phyloP scores from a whole-genome alignment of 768 basidiomycete species.

The Trametes gibbosa region DNA sequence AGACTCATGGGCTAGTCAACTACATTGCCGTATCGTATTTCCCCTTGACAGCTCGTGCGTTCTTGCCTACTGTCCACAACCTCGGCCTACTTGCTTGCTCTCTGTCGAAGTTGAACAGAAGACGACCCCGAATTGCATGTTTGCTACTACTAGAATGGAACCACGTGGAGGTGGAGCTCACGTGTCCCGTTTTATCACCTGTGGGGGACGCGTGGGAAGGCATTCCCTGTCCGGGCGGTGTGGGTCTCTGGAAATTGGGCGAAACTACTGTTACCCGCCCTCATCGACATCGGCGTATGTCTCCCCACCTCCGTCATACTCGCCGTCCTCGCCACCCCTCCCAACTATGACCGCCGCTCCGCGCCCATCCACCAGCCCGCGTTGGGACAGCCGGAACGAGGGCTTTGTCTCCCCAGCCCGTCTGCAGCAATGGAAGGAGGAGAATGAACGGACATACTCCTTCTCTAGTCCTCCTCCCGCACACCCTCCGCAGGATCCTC shows the following conservation, averaged over 20 bases:
- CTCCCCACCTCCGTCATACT: conserved; percentile 6
- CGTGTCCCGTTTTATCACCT: neutral
- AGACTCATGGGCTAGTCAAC: no score
- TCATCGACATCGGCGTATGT: conserved; percentile 8
- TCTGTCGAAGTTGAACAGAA: no score
- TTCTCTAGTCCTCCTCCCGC: conserved; percentile 15
- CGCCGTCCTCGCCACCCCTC: neutral
- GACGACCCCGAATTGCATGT: no score
- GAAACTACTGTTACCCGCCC: conserved; percentile 12
- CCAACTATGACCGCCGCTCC: conserved; percentile 19
- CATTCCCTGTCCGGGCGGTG: neutral
- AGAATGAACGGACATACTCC: conserved; percentile 27
- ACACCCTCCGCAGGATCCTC: conserved; percentile 17
- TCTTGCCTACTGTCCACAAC: no score
- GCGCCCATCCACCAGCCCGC: conserved; percentile 27
- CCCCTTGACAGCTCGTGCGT: no score
- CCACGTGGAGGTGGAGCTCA: neutral
- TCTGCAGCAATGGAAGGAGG: conserved; percentile 33
- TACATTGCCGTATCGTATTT: no score
- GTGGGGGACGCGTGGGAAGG: neutral
- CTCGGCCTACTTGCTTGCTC: no score
- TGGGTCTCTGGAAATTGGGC: conserved; percentile 1
- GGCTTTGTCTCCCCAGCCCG: conserved; percentile 37
- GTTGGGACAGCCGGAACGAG: conserved; percentile 37
- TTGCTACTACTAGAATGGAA: no score